Conservation (phyloP, 2,329 filamentous ascomycete genomes). For the Sporothrix mexicana region DNA sequence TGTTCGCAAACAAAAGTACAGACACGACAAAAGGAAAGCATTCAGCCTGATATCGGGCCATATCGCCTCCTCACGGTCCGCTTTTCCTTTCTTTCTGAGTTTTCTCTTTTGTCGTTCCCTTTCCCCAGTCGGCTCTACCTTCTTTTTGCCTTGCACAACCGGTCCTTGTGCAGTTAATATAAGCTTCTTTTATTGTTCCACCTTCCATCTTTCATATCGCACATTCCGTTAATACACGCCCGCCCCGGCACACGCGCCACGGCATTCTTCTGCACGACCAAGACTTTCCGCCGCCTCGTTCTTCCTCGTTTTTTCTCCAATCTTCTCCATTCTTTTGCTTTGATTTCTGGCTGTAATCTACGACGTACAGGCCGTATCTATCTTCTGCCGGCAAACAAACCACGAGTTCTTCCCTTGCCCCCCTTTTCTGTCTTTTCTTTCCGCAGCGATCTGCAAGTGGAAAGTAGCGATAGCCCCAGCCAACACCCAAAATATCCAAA, state of each 20-base stretch:
- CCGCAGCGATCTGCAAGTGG: conserved; percentile 19
- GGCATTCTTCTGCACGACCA: conserved; percentile 19
- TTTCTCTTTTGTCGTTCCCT: too few species aligned
- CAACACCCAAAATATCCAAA: conserved; percentile 3
- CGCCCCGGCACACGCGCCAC: conserved; percentile 16
- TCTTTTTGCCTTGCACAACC: conserved; percentile 12
- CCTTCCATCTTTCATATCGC: neutral
- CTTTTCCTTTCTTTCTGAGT: too few species aligned
- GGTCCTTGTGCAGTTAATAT: conserved; percentile 13
- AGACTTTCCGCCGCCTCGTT: neutral
- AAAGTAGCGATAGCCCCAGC: neutral
- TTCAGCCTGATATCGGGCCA: conserved; percentile 27
- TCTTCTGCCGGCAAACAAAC: conserved; percentile 17
- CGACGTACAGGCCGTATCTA: neutral
- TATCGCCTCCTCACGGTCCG: neutral
- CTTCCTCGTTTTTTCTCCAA: neutral
- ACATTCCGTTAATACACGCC: conserved; percentile 4
- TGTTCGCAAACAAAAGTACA: neutral
- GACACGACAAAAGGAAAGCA: too few species aligned
- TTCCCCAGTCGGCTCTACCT: conserved; percentile 8
- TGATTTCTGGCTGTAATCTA: neutral
- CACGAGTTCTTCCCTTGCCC: neutral
- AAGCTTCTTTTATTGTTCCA: conserved; percentile 9
- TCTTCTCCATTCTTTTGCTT: neutral
- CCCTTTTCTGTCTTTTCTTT: neutral